Percentiles rank a stretch among this genome's conserved stretches.
Conservation (phyloP, 305 asterid species). For the Fraxinus angustifolia region DNA sequence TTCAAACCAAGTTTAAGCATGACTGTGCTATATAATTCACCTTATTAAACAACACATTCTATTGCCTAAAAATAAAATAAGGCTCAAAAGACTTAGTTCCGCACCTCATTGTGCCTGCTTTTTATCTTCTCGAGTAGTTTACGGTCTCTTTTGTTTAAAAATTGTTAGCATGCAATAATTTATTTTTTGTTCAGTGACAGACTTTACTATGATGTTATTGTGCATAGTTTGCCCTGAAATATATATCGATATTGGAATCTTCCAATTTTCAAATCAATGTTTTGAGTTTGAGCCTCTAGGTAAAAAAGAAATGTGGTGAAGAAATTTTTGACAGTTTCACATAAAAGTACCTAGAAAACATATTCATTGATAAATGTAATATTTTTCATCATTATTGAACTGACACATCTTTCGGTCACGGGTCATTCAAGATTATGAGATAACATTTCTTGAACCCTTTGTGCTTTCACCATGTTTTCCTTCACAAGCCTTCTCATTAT, state of each 20-base stretch:
- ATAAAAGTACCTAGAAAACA: neutral
- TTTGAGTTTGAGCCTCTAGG: neutral
- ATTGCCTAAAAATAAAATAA: neutral
- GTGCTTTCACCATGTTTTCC: constrained; percentile 45
- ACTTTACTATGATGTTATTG: neutral
- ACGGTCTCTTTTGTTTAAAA: neutral
- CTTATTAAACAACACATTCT: neutral
- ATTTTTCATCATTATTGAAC: neutral
- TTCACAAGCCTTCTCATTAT: constrained; percentile 77
- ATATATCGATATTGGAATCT: neutral
- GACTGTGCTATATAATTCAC: neutral
- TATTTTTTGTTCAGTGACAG: neutral
- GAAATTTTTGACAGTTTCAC: neutral
- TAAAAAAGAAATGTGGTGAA: neutral
- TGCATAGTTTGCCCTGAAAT: neutral
- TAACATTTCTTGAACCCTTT: neutral
- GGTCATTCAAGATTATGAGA: neutral
- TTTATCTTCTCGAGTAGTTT: neutral
- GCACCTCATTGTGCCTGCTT: neutral
- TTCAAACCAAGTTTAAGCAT: neutral
- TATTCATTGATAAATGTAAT: neutral
- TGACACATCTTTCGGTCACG: neutral
- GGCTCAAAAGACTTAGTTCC: neutral
- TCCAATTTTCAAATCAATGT: neutral
- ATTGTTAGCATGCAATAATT: neutral